Conservation (phyloP, 2,329 filamentous ascomycete genomes). For the Acrodontium crateriforme region DNA sequence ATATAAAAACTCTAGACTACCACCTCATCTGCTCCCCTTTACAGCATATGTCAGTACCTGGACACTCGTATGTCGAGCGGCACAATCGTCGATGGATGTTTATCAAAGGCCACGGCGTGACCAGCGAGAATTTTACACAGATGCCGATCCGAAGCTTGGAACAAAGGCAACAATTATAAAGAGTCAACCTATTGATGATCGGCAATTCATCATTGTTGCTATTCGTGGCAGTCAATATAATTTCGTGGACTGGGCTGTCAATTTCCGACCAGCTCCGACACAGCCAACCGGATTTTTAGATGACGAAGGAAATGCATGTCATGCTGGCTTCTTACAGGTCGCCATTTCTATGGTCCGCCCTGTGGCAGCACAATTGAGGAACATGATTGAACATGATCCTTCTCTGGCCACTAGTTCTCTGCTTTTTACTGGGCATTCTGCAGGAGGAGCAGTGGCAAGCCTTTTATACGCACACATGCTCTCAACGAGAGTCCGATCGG, state of each 20-base stretch:
- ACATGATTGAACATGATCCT: conserved; percentile 59
- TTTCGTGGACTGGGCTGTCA: conserved; percentile 78
- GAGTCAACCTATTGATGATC: conserved; percentile 62
- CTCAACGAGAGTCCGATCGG: conserved; percentile 44
- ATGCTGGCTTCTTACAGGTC: conserved; percentile 65
- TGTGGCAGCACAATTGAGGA: conserved; percentile 55
- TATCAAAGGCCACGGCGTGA: conserved; percentile 51
- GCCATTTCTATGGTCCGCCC: conserved; percentile 62
- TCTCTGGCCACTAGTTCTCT: conserved; percentile 52
- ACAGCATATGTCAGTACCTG: conserved; percentile 62
- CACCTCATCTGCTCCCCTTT: conserved; percentile 51
- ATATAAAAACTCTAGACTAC: conserved; percentile 65
- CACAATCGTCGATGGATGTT: conserved; percentile 61
- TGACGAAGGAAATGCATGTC: conserved; percentile 62
- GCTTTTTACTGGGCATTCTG: conserved; percentile 74
- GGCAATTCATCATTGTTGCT: conserved; percentile 68
- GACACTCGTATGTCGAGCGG: conserved; percentile 63
- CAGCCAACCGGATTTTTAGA: conserved; percentile 60
- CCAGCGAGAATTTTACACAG: conserved; percentile 55
- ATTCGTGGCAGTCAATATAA: conserved; percentile 61
- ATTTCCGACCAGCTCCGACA: conserved; percentile 55
- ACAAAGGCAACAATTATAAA: conserved; percentile 80
- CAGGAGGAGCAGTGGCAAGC: conserved; percentile 69
- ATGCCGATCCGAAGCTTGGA: conserved; percentile 57
- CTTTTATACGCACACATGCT: conserved; percentile 76